These are phyloP conservation scores for Penicillium paneum DNA, from an alignment of 2,329 filamentous ascomycete species.

Conservation along the genomic window DNA sequence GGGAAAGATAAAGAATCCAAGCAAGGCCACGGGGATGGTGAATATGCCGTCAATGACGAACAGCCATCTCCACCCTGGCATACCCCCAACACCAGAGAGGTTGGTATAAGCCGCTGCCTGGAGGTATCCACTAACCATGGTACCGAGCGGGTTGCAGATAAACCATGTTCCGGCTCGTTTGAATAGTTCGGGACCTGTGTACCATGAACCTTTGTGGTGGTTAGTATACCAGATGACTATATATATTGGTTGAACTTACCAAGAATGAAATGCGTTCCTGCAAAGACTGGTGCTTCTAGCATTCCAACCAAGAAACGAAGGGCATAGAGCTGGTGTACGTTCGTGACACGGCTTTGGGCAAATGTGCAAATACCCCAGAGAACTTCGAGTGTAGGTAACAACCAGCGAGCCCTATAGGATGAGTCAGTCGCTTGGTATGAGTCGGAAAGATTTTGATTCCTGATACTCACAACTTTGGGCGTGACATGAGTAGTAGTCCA, in stretches of 20 bases:
- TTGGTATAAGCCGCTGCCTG: slow-evolving; percentile 55
- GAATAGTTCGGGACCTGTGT: slow-evolving; percentile 46
- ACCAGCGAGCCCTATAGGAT: slow-evolving; percentile 24
- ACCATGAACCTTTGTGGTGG: slow-evolving; percentile 37
- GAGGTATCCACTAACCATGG: slow-evolving; percentile 59
- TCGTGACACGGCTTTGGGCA: slow-evolving; percentile 32
- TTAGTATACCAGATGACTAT: background rate
- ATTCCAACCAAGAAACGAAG: slow-evolving; percentile 36
- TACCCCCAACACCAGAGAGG: slow-evolving; percentile 50
- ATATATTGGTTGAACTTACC: slow-evolving; percentile 12
- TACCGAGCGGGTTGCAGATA: slow-evolving; percentile 51
- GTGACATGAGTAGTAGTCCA: slow-evolving; percentile 29
- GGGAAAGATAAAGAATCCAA: slow-evolving; percentile 51
- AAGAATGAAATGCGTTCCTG: slow-evolving; percentile 34
- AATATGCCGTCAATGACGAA: slow-evolving; percentile 60
- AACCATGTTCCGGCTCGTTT: slow-evolving; percentile 57
- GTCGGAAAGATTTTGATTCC: background rate
- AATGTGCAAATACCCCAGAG: slow-evolving; percentile 38
- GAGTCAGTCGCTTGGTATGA: background rate
- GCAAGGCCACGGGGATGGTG: slow-evolving; percentile 54
- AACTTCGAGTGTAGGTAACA: slow-evolving; percentile 32
- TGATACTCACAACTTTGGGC: slow-evolving; percentile 25
- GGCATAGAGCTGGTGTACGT: slow-evolving; percentile 33
- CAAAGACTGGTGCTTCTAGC: slow-evolving; percentile 34
- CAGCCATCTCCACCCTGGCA: slow-evolving; percentile 54